Base-by-base conservation (phyloP, 2,329 filamentous ascomycete species). In the Ophiostoma sp. region DNA sequence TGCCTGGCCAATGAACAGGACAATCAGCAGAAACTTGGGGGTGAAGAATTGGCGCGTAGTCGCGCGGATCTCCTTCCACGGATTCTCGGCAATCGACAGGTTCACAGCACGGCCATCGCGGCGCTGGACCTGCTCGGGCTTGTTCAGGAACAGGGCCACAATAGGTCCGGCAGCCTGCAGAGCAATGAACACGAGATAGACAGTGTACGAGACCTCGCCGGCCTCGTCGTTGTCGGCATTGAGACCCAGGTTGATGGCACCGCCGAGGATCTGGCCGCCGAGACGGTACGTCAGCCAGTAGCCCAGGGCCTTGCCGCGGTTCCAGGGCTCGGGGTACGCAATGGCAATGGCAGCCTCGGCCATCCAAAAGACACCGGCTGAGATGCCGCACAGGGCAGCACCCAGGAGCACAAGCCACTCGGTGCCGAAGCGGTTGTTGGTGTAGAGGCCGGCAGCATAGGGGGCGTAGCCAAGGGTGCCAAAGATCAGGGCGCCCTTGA, bases 351-450 rank as follows among this genome's bases (percentile, higher is more conserved):
- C 89, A 0, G 88, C 88, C 78, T 93, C 90, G 0, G 89, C 86
- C 82, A 88, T 88, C 90, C 90, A 93, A 78, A 92, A 92, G 0
- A 92, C 81, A 0, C 90, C 90, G 0, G 90, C 90, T 0, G 87
- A 89, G 41, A 91, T 82, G 23, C 90, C 90, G 73, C 90, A 92
- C 0, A 90, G 80, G 0, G 88, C 88, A 0, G 88, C 89, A 0
- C 89, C 90, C 10, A 92, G 78, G 0, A 92, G 81, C 0, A 88
- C 84, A 11, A 92, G 83, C 90, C 90, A 93, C 73, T 89, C 85
- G 0, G 80, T 86, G 1, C 88, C 88, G 74, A 84, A 92, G 0
- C 89, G 83, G 76, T 91, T 92, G 78, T 92, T 91, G 3, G 85
- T 86, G 77, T 92, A 92, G 0, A 92, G 79, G 0, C 88, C 90